Evolutionary conservation across 2,329 filamentous ascomycete genomes (phyloP), one percentile per base, ranked within the genome.

Genomic region (Cryphonectria nitschkei): DNA sequence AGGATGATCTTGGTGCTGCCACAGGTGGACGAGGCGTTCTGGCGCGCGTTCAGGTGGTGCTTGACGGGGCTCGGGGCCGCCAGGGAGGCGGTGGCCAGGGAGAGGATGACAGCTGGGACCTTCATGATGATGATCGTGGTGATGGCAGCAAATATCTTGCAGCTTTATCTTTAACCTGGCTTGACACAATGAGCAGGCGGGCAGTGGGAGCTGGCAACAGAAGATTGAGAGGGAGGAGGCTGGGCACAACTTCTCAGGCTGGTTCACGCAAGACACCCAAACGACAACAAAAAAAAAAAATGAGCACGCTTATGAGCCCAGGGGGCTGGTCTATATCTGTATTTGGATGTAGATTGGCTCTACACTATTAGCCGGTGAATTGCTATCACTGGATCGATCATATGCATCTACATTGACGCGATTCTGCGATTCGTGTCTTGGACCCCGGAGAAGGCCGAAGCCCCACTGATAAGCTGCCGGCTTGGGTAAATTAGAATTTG

Each of bases 1-100:
- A 85, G 74, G 72, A 85, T 74, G 19, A 74, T 66, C 63, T 73
- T 72, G 16, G 66, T 69, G 11, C 69, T 50, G 13, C 63, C 41
- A 11, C 46, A 50, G 19, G 66, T 62, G n/a, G 71, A 71, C 9
- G 69, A 46, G 43, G 2, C 14, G 26, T 70, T 70, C 5, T 43
- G 52, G 4, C 58, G 46, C 22, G 67, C 41, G 13, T 26, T 46
- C 46, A 71, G 16, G 19, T 26, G 50, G 19, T 3, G 4, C n/a
- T 34, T 14, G 14, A 60, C 26, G 41, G 19, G 46, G 65, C 50
- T 68, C 19, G 71, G 69, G 1, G 69, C 71, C 43, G 71, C 69
- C 6, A 63, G 43, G 11, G 66, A 63, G 39, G 34, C 69, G 9
- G 52, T 64, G 19, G 63, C 69, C 50, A 70, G 56, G 22, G 46